phyloP scores from a whole-genome alignment of 164 flowering plant genomes.

The Saururus chinensis region DNA sequence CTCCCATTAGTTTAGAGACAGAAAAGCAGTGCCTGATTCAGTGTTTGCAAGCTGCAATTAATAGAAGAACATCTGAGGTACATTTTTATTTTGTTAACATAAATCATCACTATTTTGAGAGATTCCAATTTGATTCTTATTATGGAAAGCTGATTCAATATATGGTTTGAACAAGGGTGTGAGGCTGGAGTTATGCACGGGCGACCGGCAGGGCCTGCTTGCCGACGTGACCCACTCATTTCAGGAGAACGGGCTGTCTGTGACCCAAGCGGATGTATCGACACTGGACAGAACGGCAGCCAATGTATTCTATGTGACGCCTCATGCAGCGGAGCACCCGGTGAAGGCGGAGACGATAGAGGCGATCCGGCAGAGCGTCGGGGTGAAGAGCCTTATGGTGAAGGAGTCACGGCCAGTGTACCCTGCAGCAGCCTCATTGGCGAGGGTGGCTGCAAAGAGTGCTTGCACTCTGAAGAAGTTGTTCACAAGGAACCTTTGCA shows the following conservation, averaged over 20 bases:
- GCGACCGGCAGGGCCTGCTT: conserved; percentile 53
- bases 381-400: conserved; percentile 45
- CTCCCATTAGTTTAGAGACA: conserved; percentile 67
- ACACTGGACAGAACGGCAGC: conserved; percentile 41
- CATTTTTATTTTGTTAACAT: not conserved
- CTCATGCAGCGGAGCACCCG: conserved; percentile 25
- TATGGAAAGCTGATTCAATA: not conserved
- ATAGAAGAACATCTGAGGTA: conserved; percentile 79
- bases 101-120: not conserved
- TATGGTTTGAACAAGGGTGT: conserved; percentile 14
- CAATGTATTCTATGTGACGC: conserved; percentile 75
- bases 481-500: conserved; percentile 82
- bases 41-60: conserved; percentile 65
- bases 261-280: conserved; percentile 82
- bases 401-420: conserved; percentile 47
- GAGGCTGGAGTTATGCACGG: conserved; percentile 17
- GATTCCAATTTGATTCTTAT: not conserved
- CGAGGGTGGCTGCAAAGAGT: conserved; percentile 21
- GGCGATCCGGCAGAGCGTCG: conserved; percentile 49
- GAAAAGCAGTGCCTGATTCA: conserved; percentile 65
- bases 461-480: conserved; percentile 61
- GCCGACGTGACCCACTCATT: conserved; percentile 87
- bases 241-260: conserved; percentile 82
- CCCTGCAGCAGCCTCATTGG: conserved; percentile 13
- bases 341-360: conserved; percentile 39